Evolutionary conservation across 2,329 filamentous ascomycete genomes (phyloP).

Genomic region (Dendryphion nanum): DNA sequence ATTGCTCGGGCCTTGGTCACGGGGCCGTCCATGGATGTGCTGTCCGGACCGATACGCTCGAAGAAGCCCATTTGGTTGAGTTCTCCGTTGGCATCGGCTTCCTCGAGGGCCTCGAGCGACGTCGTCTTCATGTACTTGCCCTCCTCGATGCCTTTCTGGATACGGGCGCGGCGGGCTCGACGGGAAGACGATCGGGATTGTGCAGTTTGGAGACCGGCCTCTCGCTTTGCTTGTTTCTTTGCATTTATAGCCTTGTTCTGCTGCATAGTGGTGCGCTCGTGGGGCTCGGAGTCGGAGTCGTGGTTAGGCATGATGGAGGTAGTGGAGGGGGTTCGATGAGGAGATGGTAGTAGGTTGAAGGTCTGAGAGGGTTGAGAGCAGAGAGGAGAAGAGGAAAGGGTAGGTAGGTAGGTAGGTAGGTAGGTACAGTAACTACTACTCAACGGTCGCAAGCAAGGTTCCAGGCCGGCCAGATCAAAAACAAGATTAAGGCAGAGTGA

Average conservation of each 20-base stretch:
- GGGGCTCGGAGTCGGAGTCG: slow-evolving; percentile 32
- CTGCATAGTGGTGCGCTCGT: slow-evolving; percentile 45
- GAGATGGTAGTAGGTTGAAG: neutral
- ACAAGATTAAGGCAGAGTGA: slow-evolving; percentile 34
- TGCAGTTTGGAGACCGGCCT: slow-evolving; percentile 40
- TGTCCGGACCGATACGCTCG: slow-evolving; percentile 56
- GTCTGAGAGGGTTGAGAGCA: slow-evolving; percentile 2
- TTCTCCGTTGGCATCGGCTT: slow-evolving; percentile 52
- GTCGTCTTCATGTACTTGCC: slow-evolving; percentile 54
- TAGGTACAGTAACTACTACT: no score
- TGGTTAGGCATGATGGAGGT: slow-evolving; percentile 31
- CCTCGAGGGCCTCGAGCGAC: slow-evolving; percentile 49
- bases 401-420: slow-evolving; percentile 2
- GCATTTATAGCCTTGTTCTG: slow-evolving; percentile 47
- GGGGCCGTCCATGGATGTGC: slow-evolving; percentile 56
- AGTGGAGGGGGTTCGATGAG: slow-evolving; percentile 1
- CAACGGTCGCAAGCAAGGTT: slow-evolving; percentile 1
- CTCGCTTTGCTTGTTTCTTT: slow-evolving; percentile 39
- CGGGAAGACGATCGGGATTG: slow-evolving; percentile 49
- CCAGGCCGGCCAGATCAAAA: slow-evolving; percentile 22
- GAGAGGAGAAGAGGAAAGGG: slow-evolving; percentile 6
- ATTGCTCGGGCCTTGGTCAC: slow-evolving; percentile 55
- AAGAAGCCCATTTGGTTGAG: slow-evolving; percentile 51
- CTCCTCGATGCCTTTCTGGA: slow-evolving; percentile 44
- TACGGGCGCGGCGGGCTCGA: slow-evolving; percentile 47